These are phyloP conservation scores for Boletellus ananas DNA, from an alignment of 768 basidiomycete genomes.

Conservation along the genomic window DNA sequence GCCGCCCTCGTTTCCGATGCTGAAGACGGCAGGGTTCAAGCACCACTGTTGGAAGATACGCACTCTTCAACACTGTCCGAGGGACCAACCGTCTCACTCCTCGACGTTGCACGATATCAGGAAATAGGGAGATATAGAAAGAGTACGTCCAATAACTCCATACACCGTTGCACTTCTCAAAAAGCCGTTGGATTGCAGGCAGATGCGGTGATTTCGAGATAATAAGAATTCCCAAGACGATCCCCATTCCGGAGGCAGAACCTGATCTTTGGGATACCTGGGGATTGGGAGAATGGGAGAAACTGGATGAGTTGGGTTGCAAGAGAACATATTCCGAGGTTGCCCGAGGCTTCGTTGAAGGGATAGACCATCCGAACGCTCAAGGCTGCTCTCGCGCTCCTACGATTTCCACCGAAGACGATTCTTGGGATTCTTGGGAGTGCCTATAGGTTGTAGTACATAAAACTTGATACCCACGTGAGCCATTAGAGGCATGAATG, in stretches of 20 bases:
- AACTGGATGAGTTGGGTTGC: constrained; percentile 11
- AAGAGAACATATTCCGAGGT: constrained; percentile 25
- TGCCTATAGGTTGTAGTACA: constrained; percentile 6
- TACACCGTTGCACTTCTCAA: not conserved
- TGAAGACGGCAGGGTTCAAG: not conserved
- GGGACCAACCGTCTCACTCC: not conserved
- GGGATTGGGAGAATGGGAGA: constrained; percentile 20
- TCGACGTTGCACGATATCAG: constrained; percentile 2
- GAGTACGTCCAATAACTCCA: constrained; percentile 7
- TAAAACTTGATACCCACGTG: no score
- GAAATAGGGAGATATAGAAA: constrained; percentile 3
- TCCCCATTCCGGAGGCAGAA: constrained; percentile 13
- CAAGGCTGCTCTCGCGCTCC: not conserved
- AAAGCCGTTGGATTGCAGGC: constrained; percentile 3
- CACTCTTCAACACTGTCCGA: not conserved
- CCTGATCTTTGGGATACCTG: constrained; percentile 2
- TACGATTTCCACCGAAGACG: constrained; percentile 3
- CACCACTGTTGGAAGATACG: not conserved
- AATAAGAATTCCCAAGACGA: constrained; percentile 16
- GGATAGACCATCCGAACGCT: not conserved
- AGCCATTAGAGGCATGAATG: no score
- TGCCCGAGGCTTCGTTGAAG: constrained; percentile 7
- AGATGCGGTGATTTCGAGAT: constrained; percentile 22
- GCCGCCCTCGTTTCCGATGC: not conserved
- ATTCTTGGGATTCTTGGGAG: constrained; percentile 18